Evolutionary conservation across 2,329 filamentous ascomycete species (phyloP).

Genomic region (Neodidymelliopsis sp.): DNA sequence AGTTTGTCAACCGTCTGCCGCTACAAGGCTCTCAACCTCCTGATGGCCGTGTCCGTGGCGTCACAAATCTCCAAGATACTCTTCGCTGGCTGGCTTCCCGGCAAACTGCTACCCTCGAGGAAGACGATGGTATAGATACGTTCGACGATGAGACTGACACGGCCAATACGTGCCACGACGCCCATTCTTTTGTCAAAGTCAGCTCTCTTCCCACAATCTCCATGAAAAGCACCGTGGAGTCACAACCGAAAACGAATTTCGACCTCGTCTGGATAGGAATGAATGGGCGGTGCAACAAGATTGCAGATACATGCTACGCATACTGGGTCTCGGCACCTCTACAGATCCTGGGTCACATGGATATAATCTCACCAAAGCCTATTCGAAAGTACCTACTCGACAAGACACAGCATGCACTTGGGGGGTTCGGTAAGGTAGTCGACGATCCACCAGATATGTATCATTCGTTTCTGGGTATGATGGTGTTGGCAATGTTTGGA

Average conservation of each 20-base stretch:
- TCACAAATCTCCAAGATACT: slow-evolving; percentile 49
- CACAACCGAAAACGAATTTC: slow-evolving; percentile 70
- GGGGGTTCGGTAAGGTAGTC: slow-evolving; percentile 57
- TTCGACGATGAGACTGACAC: slow-evolving; percentile 48
- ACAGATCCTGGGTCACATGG: slow-evolving; percentile 48
- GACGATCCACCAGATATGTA: slow-evolving; percentile 71
- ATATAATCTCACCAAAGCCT: slow-evolving; percentile 65
- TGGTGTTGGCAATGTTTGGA: slow-evolving; percentile 76
- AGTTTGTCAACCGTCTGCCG: slow-evolving; percentile 72
- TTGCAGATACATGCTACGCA: slow-evolving; percentile 92
- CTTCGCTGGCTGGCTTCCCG: slow-evolving; percentile 57
- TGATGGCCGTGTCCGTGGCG: slow-evolving; percentile 41
- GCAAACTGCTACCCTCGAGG: slow-evolving; percentile 55
- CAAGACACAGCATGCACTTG: slow-evolving; percentile 83
- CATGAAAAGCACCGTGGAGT: slow-evolving; percentile 35
- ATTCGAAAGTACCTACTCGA: slow-evolving; percentile 82
- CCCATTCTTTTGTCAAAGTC: slow-evolving; percentile 49
- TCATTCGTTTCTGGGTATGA: slow-evolving; percentile 87
- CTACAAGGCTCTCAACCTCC: slow-evolving; percentile 26
- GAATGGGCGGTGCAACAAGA: slow-evolving; percentile 90
- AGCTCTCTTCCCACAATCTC: slow-evolving; percentile 34
- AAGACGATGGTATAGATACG: slow-evolving; percentile 53
- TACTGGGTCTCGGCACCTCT: slow-evolving; percentile 84
- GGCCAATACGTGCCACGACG: slow-evolving; percentile 50
- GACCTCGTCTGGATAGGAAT: slow-evolving; percentile 72